phyloP scores from a whole-genome alignment of 306 rosid species.

The Cucurbita argyrosperma region DNA sequence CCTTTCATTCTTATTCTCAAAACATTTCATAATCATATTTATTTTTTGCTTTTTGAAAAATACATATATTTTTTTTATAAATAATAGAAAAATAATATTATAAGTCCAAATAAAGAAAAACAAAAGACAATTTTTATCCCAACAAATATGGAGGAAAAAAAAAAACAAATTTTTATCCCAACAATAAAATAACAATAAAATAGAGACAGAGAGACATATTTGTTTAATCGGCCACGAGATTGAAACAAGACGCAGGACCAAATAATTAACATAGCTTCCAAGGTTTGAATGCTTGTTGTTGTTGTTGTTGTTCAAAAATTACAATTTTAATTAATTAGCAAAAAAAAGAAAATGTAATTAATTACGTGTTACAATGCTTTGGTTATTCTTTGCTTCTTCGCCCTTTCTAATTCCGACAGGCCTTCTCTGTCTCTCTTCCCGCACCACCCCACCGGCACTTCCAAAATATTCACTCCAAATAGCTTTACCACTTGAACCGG shows the following conservation, averaged over 20 bases:
- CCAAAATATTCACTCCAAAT: conserved; percentile 24
- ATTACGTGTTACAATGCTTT: conserved; percentile 4
- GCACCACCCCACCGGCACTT: background rate
- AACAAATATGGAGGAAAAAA: too few species aligned
- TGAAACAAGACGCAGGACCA: background rate
- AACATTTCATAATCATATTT: too few species aligned
- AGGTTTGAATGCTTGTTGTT: too few species aligned
- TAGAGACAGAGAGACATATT: background rate
- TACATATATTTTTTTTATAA: too few species aligned
- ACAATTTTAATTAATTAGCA: background rate
- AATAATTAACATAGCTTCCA: too few species aligned
- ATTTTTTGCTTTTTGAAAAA: too few species aligned
- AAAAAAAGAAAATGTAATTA: background rate
- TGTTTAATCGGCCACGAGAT: background rate
- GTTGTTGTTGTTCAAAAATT: background rate
- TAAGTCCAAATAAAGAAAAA: too few species aligned
- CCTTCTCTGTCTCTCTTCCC: background rate
- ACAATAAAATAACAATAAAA: too few species aligned
- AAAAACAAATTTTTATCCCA: too few species aligned
- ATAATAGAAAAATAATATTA: too few species aligned
- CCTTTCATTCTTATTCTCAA: too few species aligned
- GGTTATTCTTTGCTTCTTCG: conserved; percentile 8
- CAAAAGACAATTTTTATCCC: too few species aligned
- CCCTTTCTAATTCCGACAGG: background rate
- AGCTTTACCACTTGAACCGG: conserved; percentile 14